Percentiles rank a stretch among this genome's conserved stretches.
Conservation (phyloP, 179 eudicot genomes). For the Patellifolia procumbens region DNA sequence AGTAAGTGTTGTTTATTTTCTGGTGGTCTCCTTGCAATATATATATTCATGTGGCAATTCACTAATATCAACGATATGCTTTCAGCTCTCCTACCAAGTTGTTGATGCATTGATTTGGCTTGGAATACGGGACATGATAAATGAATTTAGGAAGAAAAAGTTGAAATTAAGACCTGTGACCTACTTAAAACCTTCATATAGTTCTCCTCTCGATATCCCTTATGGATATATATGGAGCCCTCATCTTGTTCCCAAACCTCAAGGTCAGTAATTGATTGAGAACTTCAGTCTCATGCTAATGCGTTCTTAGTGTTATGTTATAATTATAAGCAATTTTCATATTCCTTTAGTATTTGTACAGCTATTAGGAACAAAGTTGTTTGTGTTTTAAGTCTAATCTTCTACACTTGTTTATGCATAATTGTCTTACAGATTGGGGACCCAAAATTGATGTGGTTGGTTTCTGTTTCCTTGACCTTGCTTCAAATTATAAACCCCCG, state of each 20-base stretch:
- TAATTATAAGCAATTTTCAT: neutral
- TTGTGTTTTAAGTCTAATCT: neutral
- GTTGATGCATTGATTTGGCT: slow-evolving; percentile 83
- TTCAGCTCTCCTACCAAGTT: slow-evolving; percentile 85
- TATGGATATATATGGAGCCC: slow-evolving; percentile 94
- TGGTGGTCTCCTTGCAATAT: neutral
- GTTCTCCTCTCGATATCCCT: slow-evolving; percentile 60
- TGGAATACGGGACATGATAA: slow-evolving; percentile 82
- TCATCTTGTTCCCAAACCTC: slow-evolving; percentile 90
- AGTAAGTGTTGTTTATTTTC: slow-evolving; percentile 36
- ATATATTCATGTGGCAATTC: slow-evolving; percentile 8
- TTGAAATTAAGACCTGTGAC: slow-evolving; percentile 79
- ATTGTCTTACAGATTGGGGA: slow-evolving; percentile 80
- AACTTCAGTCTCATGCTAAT: neutral
- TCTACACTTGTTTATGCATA: neutral
- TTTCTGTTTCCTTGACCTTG: slow-evolving; percentile 92
- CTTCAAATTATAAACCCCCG: slow-evolving; percentile 75
- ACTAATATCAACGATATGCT: slow-evolving; percentile 12
- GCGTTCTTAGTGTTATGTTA: neutral
- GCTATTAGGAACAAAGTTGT: neutral
- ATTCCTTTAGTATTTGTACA: neutral
- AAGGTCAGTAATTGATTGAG: slow-evolving; percentile 43
- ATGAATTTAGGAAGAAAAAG: slow-evolving; percentile 81
- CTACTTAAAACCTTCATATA: slow-evolving; percentile 67
- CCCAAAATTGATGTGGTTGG: slow-evolving; percentile 91